Base-by-base conservation (phyloP, 495 filamentous ascomycete species). In the Jackrogersella minutella region DNA sequence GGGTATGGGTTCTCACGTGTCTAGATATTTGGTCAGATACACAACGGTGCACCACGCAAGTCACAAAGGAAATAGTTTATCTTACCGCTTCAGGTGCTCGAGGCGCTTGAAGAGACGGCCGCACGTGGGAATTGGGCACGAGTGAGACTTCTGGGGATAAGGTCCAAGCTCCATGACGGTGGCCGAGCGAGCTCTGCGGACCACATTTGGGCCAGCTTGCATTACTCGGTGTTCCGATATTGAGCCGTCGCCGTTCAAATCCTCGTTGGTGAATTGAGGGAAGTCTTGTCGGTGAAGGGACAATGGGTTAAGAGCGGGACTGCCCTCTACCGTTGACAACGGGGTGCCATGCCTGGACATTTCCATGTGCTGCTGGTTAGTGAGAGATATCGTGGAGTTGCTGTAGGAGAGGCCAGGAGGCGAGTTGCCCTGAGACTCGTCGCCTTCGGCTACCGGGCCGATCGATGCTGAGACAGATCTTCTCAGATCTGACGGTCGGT, bases 21-120 rank as follows among this genome's bases (percentile, higher is more conserved):
- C 93, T 97, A 77, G 79, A 89, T 84, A 80, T 82, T 79, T 78
- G 76, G 82, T 84, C 77, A 86, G 84, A 80, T 80, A 76, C 71
- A 76, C 62, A 68, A 69, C 68, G 73, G 69, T 71, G 63, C 74
- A 77, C 68, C 73, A 71, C 52, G 65, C 36, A 69, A 68, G 58
- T 62, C 71, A 81, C 73, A 87, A 84, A 74, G 77, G 79, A 79
- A 79, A 74, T 47, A 64, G 60, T 62, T 72, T 73, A 77, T 79
- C 91, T 86, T 91, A 97, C 92, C 95, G 90, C 84, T 99, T 99
- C 71, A 99, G 87, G 84, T 99, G 95, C 79, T 99, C 95, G 83
- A 99, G 86, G 74, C 95, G 89, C 88, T 99, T 99, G 85, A 99
- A 99, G 66, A 97, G 85, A 75, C 96, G 89, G 40, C 96, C 95